phyloP scores from a whole-genome alignment of 176 grass and related monocot species.

The Carex scoparia region DNA sequence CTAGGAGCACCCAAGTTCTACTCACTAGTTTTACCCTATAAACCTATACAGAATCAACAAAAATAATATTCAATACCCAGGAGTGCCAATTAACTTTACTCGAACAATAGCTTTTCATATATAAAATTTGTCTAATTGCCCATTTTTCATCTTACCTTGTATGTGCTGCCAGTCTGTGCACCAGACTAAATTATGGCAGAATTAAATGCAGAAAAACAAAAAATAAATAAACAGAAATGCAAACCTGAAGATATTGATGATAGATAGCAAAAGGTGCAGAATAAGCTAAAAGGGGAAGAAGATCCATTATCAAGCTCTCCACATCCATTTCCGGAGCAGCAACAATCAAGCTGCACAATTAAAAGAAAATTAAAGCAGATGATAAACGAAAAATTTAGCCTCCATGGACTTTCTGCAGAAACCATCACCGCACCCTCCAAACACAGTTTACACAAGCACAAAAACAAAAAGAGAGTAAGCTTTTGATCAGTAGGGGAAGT shows the following conservation, averaged over 20 bases:
- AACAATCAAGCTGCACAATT: slow-evolving; percentile 76
- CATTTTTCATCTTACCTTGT: neutral
- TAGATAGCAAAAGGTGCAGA: slow-evolving; percentile 93
- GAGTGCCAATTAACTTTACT: neutral
- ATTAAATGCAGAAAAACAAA: neutral
- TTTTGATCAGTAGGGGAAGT: neutral
- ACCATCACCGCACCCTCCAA: neutral
- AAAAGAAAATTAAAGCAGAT: slow-evolving; percentile 7
- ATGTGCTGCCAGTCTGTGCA: neutral
- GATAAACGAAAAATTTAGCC: slow-evolving; percentile 7
- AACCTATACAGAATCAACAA: neutral
- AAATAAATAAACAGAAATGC: neutral
- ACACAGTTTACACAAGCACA: neutral
- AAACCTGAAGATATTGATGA: slow-evolving; percentile 86
- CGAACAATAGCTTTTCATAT: neutral
- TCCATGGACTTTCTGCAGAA: neutral
- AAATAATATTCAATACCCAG: neutral
- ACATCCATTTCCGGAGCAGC: slow-evolving; percentile 71
- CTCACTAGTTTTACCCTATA: neutral
- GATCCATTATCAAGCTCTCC: slow-evolving; percentile 53
- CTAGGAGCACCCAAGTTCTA: too few species aligned
- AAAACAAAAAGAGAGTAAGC: neutral
- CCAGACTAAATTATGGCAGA: neutral
- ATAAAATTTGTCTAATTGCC: neutral
- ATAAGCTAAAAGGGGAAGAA: slow-evolving; percentile 78